Base-by-base conservation (phyloP, 352 stramenopile species). In the Phytophthora ohioensis region DNA sequence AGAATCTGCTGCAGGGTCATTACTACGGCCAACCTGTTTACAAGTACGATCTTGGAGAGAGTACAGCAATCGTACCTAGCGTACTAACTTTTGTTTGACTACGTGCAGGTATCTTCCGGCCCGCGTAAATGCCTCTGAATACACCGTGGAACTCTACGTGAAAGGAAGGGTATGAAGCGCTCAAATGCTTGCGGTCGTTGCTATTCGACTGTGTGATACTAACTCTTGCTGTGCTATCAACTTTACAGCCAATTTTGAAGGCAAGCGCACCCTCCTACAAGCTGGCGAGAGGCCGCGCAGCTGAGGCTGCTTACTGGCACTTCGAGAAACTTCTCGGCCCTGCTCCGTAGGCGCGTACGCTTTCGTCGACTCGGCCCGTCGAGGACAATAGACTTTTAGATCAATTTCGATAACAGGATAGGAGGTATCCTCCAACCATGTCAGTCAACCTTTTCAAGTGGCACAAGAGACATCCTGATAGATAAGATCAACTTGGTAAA, bases 1-100 rank as follows among this genome's bases (percentile, higher is more conserved):
- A 94, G 76, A 87, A 75, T 15, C 60, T 92, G 17, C 69, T 96
- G 32, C 88, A 94, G 55, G 74, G 74, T 21, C 80, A 93, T 48
- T 77, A 83, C 51, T 85, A 81, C 53, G 78, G 78, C 12, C 85
- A 93, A 57, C 87, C 87, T 12, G 63, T 77, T 4, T 93, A 93
- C 70, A 89, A 89, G 82, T 92, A 69, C 31, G 78, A 64, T 8
- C 30, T 63, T 67, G 61, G 8, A 35, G 1, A 15, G 12, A 49
- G 36, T 34, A n/a, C 17, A 12, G 13, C 2, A 31, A 39, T n/a
- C 21, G 17, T 41, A 31, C 31, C 10, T 48, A 13, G 8, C 5
- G 42, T 46, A 55, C 54, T 34, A 12, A 17, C 15, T 57, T 46
- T 9, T 46, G n/a, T 58, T 52, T 13, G 10, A 5, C 47, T 69